Evolutionary conservation across 495 filamentous ascomycete genomes (phyloP).

Genomic region (Penicillium canariense): DNA sequence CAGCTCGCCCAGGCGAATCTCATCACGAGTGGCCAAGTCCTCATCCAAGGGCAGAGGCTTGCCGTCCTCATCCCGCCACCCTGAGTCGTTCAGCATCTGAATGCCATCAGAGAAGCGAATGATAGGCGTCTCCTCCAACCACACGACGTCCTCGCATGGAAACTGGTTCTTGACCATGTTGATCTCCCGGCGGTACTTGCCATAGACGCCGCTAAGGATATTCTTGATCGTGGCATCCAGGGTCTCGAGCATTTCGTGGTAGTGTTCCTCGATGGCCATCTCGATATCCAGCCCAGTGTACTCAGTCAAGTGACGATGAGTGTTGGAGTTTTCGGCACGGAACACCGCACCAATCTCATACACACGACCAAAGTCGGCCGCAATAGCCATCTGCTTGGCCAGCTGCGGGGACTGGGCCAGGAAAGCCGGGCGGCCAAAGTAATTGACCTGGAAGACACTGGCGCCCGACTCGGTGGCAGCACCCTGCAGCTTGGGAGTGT

Average conservation of each 20-base stretch:
- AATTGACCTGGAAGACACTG: constrained; percentile 85
- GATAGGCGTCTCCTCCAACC: constrained; percentile 78
- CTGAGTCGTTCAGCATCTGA: constrained; percentile 75
- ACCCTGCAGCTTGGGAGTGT: constrained; percentile 84
- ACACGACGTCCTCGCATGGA: constrained; percentile 67
- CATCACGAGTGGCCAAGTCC: constrained; percentile 79
- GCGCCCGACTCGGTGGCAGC: constrained; percentile 87
- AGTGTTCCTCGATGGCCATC: constrained; percentile 90
- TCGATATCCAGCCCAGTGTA: constrained; percentile 95
- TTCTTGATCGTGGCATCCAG: constrained; percentile 77
- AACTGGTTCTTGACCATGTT: constrained; percentile 63
- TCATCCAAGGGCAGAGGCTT: constrained; percentile 63
- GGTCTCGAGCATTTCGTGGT: constrained; percentile 75
- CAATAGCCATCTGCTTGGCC: constrained; percentile 92
- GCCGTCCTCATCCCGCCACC: constrained; percentile 76
- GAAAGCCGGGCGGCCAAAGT: constrained; percentile 80
- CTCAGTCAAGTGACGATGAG: constrained; percentile 91
- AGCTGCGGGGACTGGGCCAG: constrained; percentile 90
- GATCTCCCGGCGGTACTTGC: constrained; percentile 65
- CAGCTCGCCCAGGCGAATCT: constrained; percentile 79
- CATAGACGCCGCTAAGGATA: constrained; percentile 73
- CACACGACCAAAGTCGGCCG: constrained; percentile 81
- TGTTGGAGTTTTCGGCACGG: constrained; percentile 92
- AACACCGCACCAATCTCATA: constrained; percentile 89
- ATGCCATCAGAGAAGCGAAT: constrained; percentile 80